Conservation (phyloP, 1,284 basidiomycete species). For the Irpex lacteus region DNA sequence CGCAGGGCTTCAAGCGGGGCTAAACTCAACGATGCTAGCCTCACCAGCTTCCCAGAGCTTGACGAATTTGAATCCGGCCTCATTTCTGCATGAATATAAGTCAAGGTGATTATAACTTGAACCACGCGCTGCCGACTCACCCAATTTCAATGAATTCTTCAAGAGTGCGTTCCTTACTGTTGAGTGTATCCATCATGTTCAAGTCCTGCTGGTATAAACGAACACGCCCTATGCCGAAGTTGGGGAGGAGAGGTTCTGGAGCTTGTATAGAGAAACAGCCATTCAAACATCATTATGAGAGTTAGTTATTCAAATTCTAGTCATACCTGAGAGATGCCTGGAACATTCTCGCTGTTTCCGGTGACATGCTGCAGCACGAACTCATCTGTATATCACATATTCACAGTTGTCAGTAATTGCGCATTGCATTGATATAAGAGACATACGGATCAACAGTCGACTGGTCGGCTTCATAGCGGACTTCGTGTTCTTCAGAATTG, state of each 20-base stretch:
- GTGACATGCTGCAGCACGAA: background rate
- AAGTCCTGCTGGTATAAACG: background rate
- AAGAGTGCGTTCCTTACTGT: background rate
- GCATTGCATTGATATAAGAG: background rate
- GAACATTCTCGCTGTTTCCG: background rate
- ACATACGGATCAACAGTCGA: background rate
- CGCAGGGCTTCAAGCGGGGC: too few species aligned
- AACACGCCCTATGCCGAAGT: background rate
- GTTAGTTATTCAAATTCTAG: background rate
- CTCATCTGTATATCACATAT: background rate
- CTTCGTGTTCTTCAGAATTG: background rate
- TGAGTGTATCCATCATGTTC: background rate
- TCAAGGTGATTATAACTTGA: too few species aligned
- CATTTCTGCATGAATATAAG: background rate
- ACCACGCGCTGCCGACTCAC: too few species aligned
- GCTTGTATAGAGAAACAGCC: too few species aligned
- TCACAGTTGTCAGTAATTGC: background rate
- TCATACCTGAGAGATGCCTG: background rate
- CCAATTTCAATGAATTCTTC: background rate
- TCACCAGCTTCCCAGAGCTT: background rate
- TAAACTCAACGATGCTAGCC: background rate
- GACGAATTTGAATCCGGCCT: background rate
- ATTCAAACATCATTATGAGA: too few species aligned
- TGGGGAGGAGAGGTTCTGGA: background rate
- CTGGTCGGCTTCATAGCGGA: background rate